These are phyloP conservation scores for Hypoxylon trugodes DNA, from an alignment of 495 filamentous ascomycete genomes.

Conservation along the genomic window DNA sequence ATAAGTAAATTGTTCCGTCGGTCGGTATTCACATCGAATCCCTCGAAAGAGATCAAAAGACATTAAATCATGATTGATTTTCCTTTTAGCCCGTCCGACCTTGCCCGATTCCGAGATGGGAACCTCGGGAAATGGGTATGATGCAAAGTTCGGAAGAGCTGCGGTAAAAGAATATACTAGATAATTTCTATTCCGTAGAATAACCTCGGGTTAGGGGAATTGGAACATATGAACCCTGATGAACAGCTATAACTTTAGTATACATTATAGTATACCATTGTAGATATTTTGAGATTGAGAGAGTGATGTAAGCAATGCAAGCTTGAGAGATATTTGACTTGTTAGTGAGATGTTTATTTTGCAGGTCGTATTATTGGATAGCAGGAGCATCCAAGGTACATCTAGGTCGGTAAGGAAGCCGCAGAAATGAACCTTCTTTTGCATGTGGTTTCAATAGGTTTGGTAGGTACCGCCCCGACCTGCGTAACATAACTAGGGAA, in stretches of 20 bases:
- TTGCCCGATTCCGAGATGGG: constrained; percentile 30
- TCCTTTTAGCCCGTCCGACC: constrained; percentile 35
- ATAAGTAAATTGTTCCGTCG: constrained; percentile 10
- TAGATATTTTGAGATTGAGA: not conserved
- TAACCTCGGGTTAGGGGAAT: constrained; percentile 33
- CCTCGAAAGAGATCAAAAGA: constrained; percentile 3
- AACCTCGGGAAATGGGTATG: constrained; percentile 34
- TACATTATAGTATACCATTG: too few species aligned
- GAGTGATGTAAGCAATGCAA: not conserved
- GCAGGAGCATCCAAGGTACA: not conserved
- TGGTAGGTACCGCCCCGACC: not conserved
- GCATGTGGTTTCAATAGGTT: constrained; percentile 31
- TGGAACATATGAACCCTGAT: not conserved
- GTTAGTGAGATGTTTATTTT: not conserved
- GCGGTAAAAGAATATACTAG: constrained; percentile 11
- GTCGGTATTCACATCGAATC: not conserved
- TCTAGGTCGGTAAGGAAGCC: constrained; percentile 3
- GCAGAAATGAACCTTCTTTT: constrained; percentile 11
- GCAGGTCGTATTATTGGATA: constrained; percentile 23
- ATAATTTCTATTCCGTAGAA: constrained; percentile 26
- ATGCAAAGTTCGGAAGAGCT: constrained; percentile 8
- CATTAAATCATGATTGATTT: constrained; percentile 6
- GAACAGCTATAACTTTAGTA: too few species aligned
- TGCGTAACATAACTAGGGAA: not conserved
- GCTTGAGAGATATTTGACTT: constrained; percentile 9